Evolutionary conservation across 176 grass and related monocot genomes (phyloP), one percentile per base, ranked within the genome.

Genomic region (Triticum monococcum): DNA sequence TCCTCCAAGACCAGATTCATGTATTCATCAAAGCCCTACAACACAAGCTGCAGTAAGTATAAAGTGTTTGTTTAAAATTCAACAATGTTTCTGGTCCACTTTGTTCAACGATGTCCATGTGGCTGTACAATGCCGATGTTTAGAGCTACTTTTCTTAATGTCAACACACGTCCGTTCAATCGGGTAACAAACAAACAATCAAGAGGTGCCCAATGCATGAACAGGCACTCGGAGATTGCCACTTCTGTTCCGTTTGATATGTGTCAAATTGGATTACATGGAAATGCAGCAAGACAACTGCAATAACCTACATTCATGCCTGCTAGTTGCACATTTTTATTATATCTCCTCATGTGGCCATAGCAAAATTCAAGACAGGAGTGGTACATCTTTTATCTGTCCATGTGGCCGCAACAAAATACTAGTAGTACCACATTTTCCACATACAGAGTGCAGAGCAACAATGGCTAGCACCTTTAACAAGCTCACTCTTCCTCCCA

Each of bases 21-120:
- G 90, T 94, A 97, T 87, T 97, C 92, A 57, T 94, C 95, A 92
- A 97, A 94, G 73, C 90, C 92, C 95, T 97, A 68, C 57, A 87
- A 50, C 73, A 79, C 14, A 9, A 22, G 62, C 18, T 62, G 63
- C 18, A 69, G 75, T 38, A 33, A 88, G 36, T 56, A 76, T 30
- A 36, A 30, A 33, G 70, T 70, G 64, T 12, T 60, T 75, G 18
- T 41, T 67, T 20, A 77, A 31, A 66, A 68, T 23, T 59, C 70
- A 75, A 14, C 18, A 23, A 81, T 48, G 4, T 38, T 65, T 30
- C 57, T 79, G 33, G 6, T 61, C 50, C 30, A 78, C 43, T 45
- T 45, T 45, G 43, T 45, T 45, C 41, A 40, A 40, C 38, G 33
- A 5, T 33, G 33, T 33, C 33, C 33, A 33, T 33, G 33, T 33